phyloP scores from a whole-genome alignment of 176 grass and related monocot species.

The Triticum timopheevii region DNA sequence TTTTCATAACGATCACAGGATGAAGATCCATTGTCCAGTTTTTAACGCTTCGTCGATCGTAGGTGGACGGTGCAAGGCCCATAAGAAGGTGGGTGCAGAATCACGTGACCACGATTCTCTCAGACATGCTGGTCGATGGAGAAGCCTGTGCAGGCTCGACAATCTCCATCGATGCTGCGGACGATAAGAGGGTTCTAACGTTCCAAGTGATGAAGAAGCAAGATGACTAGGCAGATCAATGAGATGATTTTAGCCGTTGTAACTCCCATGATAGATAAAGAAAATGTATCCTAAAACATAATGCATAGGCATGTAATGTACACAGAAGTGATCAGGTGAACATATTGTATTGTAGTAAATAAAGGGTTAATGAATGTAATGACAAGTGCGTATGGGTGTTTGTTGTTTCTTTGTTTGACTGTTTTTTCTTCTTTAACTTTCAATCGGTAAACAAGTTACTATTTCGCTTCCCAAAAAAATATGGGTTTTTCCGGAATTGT shows the following conservation, averaged over 20 bases:
- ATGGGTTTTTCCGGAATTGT: too few species aligned
- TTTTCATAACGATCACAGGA: background rate
- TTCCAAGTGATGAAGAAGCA: background rate
- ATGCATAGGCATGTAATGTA: too few species aligned
- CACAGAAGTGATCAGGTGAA: too few species aligned
- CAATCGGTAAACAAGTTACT: too few species aligned
- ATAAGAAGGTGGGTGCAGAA: background rate
- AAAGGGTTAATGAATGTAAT: too few species aligned
- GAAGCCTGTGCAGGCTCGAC: background rate
- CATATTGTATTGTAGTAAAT: too few species aligned
- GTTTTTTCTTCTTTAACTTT: too few species aligned
- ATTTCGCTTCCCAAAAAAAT: too few species aligned
- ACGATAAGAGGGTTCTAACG: background rate
- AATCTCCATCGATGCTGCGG: background rate
- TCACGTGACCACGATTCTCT: background rate
- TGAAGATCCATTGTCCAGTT: background rate
- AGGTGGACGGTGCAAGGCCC: background rate
- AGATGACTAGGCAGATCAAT: background rate
- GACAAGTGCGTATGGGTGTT: too few species aligned
- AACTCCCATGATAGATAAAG: too few species aligned
- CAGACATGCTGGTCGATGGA: background rate
- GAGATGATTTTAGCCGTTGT: background rate
- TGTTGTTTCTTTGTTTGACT: too few species aligned
- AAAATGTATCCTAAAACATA: too few species aligned
- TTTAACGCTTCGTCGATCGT: background rate